These are phyloP conservation scores for Colletotrichum sp. DNA, from an alignment of 2,329 filamentous ascomycete species.

Conservation along the genomic window DNA sequence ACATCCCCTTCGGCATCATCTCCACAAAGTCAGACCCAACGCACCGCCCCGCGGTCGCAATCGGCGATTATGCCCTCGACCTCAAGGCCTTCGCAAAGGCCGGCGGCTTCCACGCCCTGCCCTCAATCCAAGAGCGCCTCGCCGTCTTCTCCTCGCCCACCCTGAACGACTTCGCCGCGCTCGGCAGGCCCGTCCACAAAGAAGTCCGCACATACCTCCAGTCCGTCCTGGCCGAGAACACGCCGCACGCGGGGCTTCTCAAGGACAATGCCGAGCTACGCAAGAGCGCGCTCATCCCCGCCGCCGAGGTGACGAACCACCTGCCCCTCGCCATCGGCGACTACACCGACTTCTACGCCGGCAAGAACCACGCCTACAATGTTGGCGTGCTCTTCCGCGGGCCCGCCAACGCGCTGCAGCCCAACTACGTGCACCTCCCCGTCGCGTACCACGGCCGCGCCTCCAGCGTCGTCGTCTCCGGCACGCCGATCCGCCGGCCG, in stretches of 20 bases:
- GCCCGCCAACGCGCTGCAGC: conserved; percentile 74
- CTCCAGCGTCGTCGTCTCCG: conserved; percentile 76
- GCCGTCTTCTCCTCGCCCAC: conserved; percentile 50
- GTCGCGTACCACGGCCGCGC: conserved; percentile 84
- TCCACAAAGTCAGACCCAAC: conserved; percentile 61
- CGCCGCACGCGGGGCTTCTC: conserved; percentile 38
- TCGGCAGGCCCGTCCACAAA: conserved; percentile 72
- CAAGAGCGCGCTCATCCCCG: conserved; percentile 30
- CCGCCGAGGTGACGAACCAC: conserved; percentile 64
- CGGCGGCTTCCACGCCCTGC: conserved; percentile 41
- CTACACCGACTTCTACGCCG: conserved; percentile 86
- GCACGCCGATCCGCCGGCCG: conserved; percentile 74
- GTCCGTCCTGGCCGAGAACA: conserved; percentile 62
- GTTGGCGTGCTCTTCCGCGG: conserved; percentile 77
- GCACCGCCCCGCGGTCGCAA: conserved; percentile 71
- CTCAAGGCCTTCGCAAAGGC: conserved; percentile 63
- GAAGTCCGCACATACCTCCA: conserved; percentile 75
- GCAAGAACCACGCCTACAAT: conserved; percentile 76
- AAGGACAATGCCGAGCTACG: conserved; percentile 39
- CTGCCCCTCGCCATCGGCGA: conserved; percentile 80
- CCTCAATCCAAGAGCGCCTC: conserved; percentile 29
- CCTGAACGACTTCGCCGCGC: conserved; percentile 73
- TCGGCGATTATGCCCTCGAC: conserved; percentile 76
- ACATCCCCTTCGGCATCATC: conserved; percentile 86
- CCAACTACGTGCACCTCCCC: conserved; percentile 81